Percentiles rank a stretch among this genome's conserved stretches.
phyloP scores from a whole-genome alignment of 257 asterid species.

The Dorcoceras hygrometricum region DNA sequence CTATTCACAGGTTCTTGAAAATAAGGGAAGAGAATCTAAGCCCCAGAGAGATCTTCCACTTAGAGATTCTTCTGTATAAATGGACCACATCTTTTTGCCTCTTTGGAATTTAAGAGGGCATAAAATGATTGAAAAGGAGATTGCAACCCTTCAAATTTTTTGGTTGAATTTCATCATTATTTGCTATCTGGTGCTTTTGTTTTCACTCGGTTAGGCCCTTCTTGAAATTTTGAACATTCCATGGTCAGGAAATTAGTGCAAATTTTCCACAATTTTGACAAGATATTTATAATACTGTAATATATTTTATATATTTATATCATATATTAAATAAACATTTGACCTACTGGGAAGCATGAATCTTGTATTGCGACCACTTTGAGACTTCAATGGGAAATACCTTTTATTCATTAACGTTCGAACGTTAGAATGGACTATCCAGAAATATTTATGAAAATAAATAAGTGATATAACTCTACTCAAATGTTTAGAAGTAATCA shows the following conservation, averaged over 20 bases:
- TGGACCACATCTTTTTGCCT: conserved; percentile 45
- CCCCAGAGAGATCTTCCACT: conserved; percentile 44
- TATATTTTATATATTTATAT: too few species aligned
- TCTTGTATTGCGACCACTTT: neutral
- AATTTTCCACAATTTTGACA: too few species aligned
- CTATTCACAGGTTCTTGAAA: conserved; percentile 13
- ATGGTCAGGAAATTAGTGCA: neutral
- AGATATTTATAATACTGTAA: too few species aligned
- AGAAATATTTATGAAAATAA: too few species aligned
- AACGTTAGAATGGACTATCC: too few species aligned
- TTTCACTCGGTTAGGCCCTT: neutral
- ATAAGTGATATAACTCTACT: neutral
- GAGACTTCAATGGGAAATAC: neutral
- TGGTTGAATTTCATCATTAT: neutral
- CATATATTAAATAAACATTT: too few species aligned
- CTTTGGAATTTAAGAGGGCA: conserved; percentile 41
- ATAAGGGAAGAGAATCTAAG: conserved; percentile 33
- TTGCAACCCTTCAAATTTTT: conserved; percentile 9
- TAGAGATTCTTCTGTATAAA: conserved; percentile 44
- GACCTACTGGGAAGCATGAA: neutral
- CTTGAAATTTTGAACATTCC: neutral
- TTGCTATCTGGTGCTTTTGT: neutral
- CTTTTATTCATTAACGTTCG: too few species aligned
- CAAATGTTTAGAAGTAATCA: too few species aligned
- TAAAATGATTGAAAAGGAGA: conserved; percentile 28